phyloP scores from a whole-genome alignment of 176 grass and related monocot species.

The Musa itinerans region DNA sequence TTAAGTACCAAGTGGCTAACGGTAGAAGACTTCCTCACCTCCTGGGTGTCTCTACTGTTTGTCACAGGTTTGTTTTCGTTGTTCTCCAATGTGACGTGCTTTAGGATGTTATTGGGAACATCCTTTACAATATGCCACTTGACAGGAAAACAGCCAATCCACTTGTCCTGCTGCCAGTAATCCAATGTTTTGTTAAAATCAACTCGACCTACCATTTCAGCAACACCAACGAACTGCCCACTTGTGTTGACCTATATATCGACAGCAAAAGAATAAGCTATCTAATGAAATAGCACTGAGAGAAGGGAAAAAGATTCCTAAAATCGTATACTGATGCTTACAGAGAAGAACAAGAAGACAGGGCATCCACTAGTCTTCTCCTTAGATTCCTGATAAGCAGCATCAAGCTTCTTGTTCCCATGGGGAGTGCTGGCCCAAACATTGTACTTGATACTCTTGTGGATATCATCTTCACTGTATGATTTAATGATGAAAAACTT shows the following conservation, averaged over 20 bases:
- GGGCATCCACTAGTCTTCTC: conserved; percentile 15
- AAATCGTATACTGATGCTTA: conserved; percentile 1
- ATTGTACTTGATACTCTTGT: conserved; percentile 31
- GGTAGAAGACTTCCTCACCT: not conserved
- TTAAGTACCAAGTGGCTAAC: too few relatives aligned
- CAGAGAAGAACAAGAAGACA: conserved; percentile 28
- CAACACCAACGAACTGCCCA: conserved; percentile 22
- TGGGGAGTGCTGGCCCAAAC: conserved; percentile 26
- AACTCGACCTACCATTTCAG: conserved; percentile 23
- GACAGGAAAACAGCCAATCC: conserved; percentile 25
- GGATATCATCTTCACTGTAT: conserved; percentile 30
- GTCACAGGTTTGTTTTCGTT: conserved; percentile 31
- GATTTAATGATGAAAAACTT: conserved; percentile 27
- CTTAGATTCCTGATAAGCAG: conserved; percentile 23
- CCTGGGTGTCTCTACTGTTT: conserved; percentile 27
- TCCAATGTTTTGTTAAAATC: conserved; percentile 25
- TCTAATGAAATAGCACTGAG: not conserved
- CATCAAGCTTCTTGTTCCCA: conserved; percentile 30
- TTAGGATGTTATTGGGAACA: conserved; percentile 16
- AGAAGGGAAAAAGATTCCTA: not conserved
- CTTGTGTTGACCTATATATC: conserved; percentile 22
- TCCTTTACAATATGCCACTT: conserved; percentile 31
- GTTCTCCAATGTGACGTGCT: conserved; percentile 25
- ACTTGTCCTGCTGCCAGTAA: conserved; percentile 31
- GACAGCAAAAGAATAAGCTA: not conserved